These are phyloP conservation scores for Geopyxis carbonaria DNA, from an alignment of 495 filamentous ascomycete genomes.

Conservation along the genomic window DNA sequence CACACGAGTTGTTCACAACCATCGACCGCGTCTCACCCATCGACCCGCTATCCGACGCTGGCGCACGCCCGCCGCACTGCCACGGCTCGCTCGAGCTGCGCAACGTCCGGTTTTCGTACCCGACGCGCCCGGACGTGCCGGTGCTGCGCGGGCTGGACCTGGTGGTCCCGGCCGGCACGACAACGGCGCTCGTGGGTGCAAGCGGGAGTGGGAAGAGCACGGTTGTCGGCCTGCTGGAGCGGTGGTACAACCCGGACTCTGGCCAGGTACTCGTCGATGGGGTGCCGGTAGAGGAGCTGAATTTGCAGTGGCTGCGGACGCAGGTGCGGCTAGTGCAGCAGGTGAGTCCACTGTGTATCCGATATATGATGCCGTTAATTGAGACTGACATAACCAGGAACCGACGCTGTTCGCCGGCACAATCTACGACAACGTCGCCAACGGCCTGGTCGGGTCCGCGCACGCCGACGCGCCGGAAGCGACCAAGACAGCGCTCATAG, in stretches of 20 bases:
- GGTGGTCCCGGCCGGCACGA: constrained; percentile 29
- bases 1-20: background rate
- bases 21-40: background rate
- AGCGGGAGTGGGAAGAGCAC: constrained; percentile 58
- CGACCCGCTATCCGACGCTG: background rate
- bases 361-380: no score
- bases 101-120: constrained; percentile 43
- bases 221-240: constrained; percentile 43
- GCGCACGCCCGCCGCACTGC: background rate
- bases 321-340: constrained; percentile 48
- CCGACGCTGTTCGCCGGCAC: constrained; percentile 54
- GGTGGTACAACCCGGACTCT: constrained; percentile 40
- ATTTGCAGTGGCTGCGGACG: constrained; percentile 43
- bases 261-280: constrained; percentile 15
- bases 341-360: no score
- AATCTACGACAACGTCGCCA: constrained; percentile 47
- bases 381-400: no score
- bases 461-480: constrained; percentile 36
- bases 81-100: constrained; percentile 37
- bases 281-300: constrained; percentile 24
- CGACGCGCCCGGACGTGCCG: constrained; percentile 36
- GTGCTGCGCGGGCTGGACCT: constrained; percentile 38
- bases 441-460: constrained; percentile 45
- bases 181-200: constrained; percentile 18
- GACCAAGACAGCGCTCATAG: constrained; percentile 38